Evolutionary conservation across 2,329 filamentous ascomycete species (phyloP).

Genomic region (Diaporthe citri): DNA sequence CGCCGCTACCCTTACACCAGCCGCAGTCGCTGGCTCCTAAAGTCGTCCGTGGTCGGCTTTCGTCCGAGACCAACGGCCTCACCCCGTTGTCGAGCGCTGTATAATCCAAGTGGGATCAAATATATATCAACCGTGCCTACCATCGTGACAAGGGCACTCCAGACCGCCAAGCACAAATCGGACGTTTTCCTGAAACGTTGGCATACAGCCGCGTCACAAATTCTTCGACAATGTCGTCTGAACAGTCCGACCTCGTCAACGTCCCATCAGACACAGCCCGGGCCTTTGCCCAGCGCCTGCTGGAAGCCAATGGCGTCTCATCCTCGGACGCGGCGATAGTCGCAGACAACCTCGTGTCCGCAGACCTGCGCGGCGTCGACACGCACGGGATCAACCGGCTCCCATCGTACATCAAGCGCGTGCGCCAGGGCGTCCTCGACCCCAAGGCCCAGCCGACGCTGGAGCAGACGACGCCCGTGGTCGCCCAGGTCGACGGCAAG

Average conservation of each 20-base stretch:
- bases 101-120: background rate
- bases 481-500: slow-evolving; percentile 72
- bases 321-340: slow-evolving; percentile 70
- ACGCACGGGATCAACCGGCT: slow-evolving; percentile 84
- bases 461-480: slow-evolving; percentile 75
- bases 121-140: background rate
- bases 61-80: background rate
- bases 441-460: slow-evolving; percentile 70
- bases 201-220: too few species aligned
- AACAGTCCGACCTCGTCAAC: slow-evolving; percentile 31
- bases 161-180: background rate
- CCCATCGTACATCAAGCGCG: slow-evolving; percentile 80
- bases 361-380: slow-evolving; percentile 83
- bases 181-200: background rate
- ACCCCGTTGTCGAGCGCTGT: background rate
- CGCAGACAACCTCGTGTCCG: slow-evolving; percentile 77
- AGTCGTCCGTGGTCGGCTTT: background rate
- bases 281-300: slow-evolving; percentile 65
- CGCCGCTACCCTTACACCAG: too few species aligned
- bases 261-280: slow-evolving; percentile 38
- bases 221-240: slow-evolving; percentile 16
- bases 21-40: background rate
- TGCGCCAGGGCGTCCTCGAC: slow-evolving; percentile 77
- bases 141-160: background rate
- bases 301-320: slow-evolving; percentile 72